Conservation (phyloP, 352 stramenopile species). For the Phytophthora megakarya region DNA sequence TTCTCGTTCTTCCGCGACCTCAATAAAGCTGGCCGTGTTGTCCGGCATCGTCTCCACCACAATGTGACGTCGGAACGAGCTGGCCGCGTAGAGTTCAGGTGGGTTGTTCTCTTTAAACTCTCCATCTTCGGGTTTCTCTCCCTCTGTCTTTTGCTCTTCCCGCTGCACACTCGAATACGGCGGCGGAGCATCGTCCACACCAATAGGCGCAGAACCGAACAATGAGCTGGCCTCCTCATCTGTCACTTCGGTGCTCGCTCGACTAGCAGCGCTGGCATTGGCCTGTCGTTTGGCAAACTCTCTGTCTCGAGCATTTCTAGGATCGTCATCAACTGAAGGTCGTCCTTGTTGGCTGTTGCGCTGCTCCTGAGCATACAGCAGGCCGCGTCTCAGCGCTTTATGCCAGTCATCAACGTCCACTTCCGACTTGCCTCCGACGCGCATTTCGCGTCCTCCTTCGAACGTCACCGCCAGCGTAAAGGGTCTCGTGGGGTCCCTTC, state of each 20-base stretch:
- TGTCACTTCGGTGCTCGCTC: constrained; percentile 21
- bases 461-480: constrained; percentile 71
- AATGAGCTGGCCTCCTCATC: constrained; percentile 39
- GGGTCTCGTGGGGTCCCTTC: constrained; percentile 56
- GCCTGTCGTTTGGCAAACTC: constrained; percentile 43
- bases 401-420: constrained; percentile 78
- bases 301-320: constrained; percentile 26
- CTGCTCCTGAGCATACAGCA: constrained; percentile 47
- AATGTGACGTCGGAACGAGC: constrained; percentile 67
- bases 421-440: constrained; percentile 65
- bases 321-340: constrained; percentile 32
- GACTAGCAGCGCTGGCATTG: constrained; percentile 23
- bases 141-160: constrained; percentile 29
- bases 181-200: constrained; percentile 19
- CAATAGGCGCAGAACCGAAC: constrained; percentile 27
- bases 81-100: constrained; percentile 40
- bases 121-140: constrained; percentile 12
- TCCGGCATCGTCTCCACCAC: constrained; percentile 60
- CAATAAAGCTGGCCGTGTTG: constrained; percentile 70
- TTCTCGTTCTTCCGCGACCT: constrained; percentile 51
- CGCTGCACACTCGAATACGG: constrained; percentile 24
- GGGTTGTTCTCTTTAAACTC: constrained; percentile 34
- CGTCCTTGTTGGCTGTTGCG: constrained; percentile 29
- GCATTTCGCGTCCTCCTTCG: constrained; percentile 67
- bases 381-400: constrained; percentile 51